Conservation (phyloP, 768 basidiomycete species). For the Cyclocybe aegerita region DNA sequence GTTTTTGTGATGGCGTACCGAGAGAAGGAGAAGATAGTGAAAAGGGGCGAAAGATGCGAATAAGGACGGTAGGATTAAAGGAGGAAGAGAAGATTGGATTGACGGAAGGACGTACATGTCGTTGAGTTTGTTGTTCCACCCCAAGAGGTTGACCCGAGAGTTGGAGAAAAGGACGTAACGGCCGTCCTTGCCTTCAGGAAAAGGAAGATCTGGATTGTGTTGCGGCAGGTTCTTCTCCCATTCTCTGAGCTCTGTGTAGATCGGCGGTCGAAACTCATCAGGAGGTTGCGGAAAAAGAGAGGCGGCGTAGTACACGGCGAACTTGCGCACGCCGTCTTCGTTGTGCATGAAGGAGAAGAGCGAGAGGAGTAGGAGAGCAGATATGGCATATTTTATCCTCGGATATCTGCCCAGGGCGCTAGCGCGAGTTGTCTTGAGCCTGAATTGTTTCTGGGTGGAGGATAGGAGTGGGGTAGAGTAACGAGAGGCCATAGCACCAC, state of each 20-base stretch:
- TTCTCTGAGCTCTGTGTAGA: constrained; percentile 20
- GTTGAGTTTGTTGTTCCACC: constrained; percentile 56
- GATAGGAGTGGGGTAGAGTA: too few species aligned
- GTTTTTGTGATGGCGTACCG: background rate
- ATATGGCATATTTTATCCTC: constrained; percentile 9
- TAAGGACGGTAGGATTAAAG: background rate
- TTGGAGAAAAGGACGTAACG: constrained; percentile 51
- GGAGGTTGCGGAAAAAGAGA: background rate
- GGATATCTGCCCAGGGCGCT: constrained; percentile 6
- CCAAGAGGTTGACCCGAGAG: constrained; percentile 36
- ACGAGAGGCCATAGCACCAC: too few species aligned
- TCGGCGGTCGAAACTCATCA: constrained; percentile 10
- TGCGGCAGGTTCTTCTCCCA: constrained; percentile 52
- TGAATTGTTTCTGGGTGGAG: too few species aligned
- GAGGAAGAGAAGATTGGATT: background rate
- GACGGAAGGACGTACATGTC: constrained; percentile 39
- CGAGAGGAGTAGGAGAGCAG: constrained; percentile 3
- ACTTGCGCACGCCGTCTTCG: constrained; percentile 9
- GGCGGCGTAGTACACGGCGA: constrained; percentile 2
- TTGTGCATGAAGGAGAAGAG: constrained; percentile 9
- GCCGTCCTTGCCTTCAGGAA: constrained; percentile 48
- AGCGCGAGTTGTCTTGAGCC: background rate
- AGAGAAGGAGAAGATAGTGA: background rate
- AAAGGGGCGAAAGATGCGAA: background rate
- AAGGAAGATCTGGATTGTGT: constrained; percentile 46